Evolutionary conservation across 805 yeast species (phyloP).

Genomic region (Debaryomyces castellii): DNA sequence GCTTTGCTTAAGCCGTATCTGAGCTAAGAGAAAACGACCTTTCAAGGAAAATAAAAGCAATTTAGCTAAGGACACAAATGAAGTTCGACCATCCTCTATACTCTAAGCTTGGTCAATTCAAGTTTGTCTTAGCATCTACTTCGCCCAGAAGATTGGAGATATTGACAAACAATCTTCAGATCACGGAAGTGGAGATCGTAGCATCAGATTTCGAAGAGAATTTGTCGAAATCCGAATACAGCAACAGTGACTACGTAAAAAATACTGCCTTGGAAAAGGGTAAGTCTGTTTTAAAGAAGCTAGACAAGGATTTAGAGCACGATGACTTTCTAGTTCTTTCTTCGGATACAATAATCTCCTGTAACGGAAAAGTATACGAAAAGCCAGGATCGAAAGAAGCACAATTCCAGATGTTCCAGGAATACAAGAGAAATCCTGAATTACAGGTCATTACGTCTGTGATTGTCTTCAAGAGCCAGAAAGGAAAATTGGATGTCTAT

Average conservation of each 20-base stretch:
- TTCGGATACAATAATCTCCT: conserved; percentile 79
- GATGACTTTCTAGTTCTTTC: conserved; percentile 42
- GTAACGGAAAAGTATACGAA: conserved; percentile 64
- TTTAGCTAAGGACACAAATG: not conserved
- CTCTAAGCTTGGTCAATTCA: conserved; percentile 4
- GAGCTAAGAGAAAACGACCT: not conserved
- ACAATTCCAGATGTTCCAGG: conserved; percentile 29
- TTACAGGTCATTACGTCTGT: conserved; percentile 37
- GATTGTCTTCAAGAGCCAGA: conserved; percentile 18
- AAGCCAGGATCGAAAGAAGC: conserved; percentile 55
- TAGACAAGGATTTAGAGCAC: conserved; percentile 16
- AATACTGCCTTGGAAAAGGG: conserved; percentile 73
- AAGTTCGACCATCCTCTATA: conserved; percentile 3
- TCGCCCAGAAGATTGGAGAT: conserved; percentile 82
- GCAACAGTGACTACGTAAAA: conserved; percentile 58
- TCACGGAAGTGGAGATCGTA: conserved; percentile 43
- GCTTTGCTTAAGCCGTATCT: not conserved
- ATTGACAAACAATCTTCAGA: conserved; percentile 53
- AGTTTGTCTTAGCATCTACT: conserved; percentile 72
- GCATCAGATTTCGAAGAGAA: conserved; percentile 79
- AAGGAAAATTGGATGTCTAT: conserved; percentile 4
- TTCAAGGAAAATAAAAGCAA: not conserved
- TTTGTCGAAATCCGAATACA: conserved; percentile 50
- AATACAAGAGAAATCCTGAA: conserved; percentile 17
- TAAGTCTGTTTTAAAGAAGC: conserved; percentile 51